phyloP scores from a whole-genome alignment of 2,329 filamentous ascomycete genomes.

The Trichoderma oligosporum region DNA sequence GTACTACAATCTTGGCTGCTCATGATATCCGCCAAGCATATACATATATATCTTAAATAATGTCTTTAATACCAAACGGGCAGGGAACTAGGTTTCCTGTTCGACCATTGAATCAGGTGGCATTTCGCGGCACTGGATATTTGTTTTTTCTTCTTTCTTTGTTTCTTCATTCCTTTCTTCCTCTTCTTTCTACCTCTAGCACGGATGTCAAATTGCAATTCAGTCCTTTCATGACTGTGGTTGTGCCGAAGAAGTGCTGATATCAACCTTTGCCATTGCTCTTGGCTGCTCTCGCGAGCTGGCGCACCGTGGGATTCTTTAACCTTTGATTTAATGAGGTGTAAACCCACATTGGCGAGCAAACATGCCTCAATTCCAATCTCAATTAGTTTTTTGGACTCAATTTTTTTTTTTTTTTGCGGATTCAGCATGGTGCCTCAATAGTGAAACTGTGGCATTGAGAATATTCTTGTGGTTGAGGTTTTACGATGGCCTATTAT shows the following conservation, averaged over 20 bases:
- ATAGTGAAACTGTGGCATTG: no score
- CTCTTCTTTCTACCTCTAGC: constrained; percentile 49
- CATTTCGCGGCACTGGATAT: not conserved
- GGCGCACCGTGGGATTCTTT: constrained; percentile 26
- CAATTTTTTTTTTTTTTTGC: no score
- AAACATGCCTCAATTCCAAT: constrained; percentile 21
- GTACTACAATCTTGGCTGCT: constrained; percentile 17
- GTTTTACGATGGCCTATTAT: no score
- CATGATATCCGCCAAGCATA: constrained; percentile 14
- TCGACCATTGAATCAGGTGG: not conserved
- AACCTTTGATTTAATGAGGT: constrained; percentile 16
- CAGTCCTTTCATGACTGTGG: constrained; percentile 76
- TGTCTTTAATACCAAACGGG: constrained; percentile 12
- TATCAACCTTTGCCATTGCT: constrained; percentile 48
- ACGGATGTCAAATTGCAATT: constrained; percentile 99
- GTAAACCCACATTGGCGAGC: constrained; percentile 30
- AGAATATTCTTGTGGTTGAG: no score
- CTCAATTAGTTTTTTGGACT: no score
- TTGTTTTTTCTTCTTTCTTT: not conserved
- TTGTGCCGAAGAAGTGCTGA: constrained; percentile 99
- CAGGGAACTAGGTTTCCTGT: not conserved
- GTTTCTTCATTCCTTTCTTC: not conserved
- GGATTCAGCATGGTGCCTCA: not conserved
- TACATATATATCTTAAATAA: constrained; percentile 17
- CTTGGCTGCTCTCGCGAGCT: constrained; percentile 29